Evolutionary conservation across 2,329 filamentous ascomycete species (phyloP).

Genomic region (Fusarium sp.): DNA sequence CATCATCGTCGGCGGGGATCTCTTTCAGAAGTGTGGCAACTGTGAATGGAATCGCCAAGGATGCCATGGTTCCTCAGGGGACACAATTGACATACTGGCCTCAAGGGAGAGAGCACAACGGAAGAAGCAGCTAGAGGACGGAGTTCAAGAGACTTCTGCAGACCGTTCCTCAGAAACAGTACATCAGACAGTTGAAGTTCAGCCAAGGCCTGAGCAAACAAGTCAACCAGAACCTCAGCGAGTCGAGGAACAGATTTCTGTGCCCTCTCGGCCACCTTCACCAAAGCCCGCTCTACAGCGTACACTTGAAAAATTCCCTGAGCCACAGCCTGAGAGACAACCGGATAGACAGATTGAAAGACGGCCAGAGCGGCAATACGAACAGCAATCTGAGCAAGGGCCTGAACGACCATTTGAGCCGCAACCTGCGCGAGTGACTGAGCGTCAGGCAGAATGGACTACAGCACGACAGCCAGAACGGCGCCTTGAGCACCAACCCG

Average conservation of each 20-base stretch:
- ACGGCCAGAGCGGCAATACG: neutral
- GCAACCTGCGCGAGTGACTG: constrained; percentile 1
- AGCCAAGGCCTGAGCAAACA: constrained; percentile 7
- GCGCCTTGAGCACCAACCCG: constrained; percentile 2
- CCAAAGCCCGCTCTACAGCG: constrained; percentile 6
- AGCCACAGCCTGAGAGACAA: neutral
- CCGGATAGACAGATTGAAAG: neutral
- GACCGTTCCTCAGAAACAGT: constrained; percentile 12
- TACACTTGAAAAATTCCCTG: neutral
- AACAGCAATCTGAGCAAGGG: too few species aligned
- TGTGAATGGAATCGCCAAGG: constrained; percentile 62
- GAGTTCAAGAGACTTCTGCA: neutral
- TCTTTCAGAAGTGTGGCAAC: constrained; percentile 62
- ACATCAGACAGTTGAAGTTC: constrained; percentile 16
- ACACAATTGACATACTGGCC: constrained; percentile 36
- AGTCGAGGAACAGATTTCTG: constrained; percentile 8
- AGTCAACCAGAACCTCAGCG: neutral
- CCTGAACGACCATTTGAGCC: neutral
- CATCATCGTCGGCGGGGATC: constrained; percentile 55
- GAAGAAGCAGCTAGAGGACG: constrained; percentile 16
- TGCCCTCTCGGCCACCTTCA: constrained; percentile 18
- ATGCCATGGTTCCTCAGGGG: constrained; percentile 50
- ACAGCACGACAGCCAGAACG: constrained; percentile 1
- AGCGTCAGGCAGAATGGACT: neutral
- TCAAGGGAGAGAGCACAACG: constrained; percentile 32